Evolutionary conservation across 2,329 filamentous ascomycete species (phyloP).

Genomic region (Colletotrichum sp.): DNA sequence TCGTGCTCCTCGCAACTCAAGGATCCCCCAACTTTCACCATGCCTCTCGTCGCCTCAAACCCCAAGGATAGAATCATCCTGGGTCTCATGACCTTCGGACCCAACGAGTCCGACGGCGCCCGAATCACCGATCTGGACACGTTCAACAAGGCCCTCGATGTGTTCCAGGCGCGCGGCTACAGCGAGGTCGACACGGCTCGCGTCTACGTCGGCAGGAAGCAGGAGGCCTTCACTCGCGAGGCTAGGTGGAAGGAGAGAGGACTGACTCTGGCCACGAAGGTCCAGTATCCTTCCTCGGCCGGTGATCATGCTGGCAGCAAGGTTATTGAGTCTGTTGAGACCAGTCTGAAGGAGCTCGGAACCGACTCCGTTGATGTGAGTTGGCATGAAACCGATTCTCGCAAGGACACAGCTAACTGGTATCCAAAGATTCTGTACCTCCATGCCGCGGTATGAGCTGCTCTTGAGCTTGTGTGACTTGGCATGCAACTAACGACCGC

Average conservation of each 20-base stretch:
- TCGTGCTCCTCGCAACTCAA: neutral
- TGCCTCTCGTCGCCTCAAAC: constrained; percentile 51
- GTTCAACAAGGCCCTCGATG: constrained; percentile 75
- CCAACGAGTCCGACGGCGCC: constrained; percentile 65
- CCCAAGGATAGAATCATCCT: constrained; percentile 75
- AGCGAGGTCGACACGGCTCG: constrained; percentile 86
- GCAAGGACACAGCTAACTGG: neutral
- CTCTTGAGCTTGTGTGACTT: neutral
- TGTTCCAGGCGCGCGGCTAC: constrained; percentile 80
- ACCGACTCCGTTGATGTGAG: constrained; percentile 74
- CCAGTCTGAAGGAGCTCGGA: constrained; percentile 72
- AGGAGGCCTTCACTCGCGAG: constrained; percentile 80
- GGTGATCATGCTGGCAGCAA: constrained; percentile 68
- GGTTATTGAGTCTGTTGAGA: constrained; percentile 69
- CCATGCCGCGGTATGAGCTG: constrained; percentile 62
- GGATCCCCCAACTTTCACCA: constrained; percentile 30
- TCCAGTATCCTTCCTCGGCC: constrained; percentile 63
- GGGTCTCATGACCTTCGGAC: constrained; percentile 85
- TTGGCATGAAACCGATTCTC: neutral
- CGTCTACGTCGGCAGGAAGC: constrained; percentile 71
- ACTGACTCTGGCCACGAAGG: constrained; percentile 79
- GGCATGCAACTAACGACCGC: neutral
- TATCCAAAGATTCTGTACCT: constrained; percentile 69
- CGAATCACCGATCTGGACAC: constrained; percentile 72
- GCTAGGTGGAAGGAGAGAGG: constrained; percentile 82